These are phyloP conservation scores for Chondrus crispus DNA, from an alignment of 23 red algal species.

Conservation along the genomic window DNA sequence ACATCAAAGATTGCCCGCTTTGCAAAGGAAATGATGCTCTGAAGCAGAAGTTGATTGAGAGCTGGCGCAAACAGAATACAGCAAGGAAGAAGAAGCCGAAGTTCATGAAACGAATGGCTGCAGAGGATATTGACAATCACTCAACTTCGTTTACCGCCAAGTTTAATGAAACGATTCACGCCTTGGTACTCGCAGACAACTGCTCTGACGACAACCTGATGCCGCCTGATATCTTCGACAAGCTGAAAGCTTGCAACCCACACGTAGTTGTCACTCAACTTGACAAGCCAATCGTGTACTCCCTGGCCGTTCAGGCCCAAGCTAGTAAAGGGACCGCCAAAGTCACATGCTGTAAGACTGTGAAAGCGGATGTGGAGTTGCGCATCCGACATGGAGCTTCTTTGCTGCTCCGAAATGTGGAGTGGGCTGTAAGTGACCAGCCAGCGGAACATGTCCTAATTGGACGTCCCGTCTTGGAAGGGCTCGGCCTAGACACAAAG, in stretches of 20 bases:
- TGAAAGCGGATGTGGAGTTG: not conserved
- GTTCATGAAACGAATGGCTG: not conserved
- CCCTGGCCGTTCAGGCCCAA: not conserved
- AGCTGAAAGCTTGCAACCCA: not conserved
- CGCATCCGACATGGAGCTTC: not conserved
- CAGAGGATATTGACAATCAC: not conserved
- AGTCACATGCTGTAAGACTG: not conserved
- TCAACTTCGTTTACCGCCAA: not conserved
- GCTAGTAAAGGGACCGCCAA: not conserved
- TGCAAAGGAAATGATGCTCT: not conserved
- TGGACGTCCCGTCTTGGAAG: not conserved
- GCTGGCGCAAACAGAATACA: not conserved
- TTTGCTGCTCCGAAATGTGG: not conserved
- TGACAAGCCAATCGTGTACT: not conserved
- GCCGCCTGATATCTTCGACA: not conserved
- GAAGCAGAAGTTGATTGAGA: not conserved
- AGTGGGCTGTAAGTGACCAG: not conserved
- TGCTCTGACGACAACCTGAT: slow-evolving; percentile 1
- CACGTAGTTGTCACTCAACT: not conserved
- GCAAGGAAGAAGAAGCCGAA: not conserved
- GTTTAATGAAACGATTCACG: not conserved
- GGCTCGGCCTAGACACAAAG: not conserved
- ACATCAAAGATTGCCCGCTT: not conserved
- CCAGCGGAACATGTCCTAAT: not conserved
- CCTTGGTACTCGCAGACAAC: not conserved